A percentile compares a stretch with the other conserved stretches of the same genome.
Evolutionary conservation across 345 rosid genomes (phyloP).

Genomic region (Dovyalis caffra): DNA sequence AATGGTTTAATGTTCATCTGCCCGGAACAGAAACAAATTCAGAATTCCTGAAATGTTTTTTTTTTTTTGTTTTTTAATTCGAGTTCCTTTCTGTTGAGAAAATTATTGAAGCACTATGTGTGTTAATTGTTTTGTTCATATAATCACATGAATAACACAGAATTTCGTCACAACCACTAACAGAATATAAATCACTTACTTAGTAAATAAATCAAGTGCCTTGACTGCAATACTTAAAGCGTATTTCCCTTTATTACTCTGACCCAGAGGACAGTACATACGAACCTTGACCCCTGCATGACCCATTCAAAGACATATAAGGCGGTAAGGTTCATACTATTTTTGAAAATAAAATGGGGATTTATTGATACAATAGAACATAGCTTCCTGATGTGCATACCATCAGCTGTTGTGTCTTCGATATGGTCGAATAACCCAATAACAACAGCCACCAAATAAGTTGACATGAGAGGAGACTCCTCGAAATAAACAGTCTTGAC

Average conservation of each 20-base stretch:
- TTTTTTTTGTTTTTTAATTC: neutral
- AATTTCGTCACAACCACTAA: neutral
- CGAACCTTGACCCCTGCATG: constrained; percentile 35
- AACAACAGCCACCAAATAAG: constrained; percentile 45
- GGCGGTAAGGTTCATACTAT: too few species aligned
- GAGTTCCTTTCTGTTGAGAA: neutral
- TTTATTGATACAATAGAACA: neutral
- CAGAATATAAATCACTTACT: constrained; percentile 23
- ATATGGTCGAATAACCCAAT: constrained; percentile 45
- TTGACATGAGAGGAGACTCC: constrained; percentile 45
- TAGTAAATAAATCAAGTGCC: constrained; percentile 36
- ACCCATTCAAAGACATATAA: neutral
- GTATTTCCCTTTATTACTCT: constrained; percentile 34
- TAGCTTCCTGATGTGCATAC: constrained; percentile 13
- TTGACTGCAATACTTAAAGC: constrained; percentile 36
- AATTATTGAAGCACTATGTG: neutral
- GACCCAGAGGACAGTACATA: constrained; percentile 39
- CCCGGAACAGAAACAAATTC: too few species aligned
- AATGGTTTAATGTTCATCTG: too few species aligned
- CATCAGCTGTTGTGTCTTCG: constrained; percentile 35
- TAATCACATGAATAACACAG: neutral
- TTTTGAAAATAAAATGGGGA: neutral
- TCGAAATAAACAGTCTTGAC: constrained; percentile 37
- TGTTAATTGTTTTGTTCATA: neutral
- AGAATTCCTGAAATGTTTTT: neutral